Evolutionary conservation across 768 basidiomycete species (phyloP).

Genomic region (Boletus rubroflammeus): DNA sequence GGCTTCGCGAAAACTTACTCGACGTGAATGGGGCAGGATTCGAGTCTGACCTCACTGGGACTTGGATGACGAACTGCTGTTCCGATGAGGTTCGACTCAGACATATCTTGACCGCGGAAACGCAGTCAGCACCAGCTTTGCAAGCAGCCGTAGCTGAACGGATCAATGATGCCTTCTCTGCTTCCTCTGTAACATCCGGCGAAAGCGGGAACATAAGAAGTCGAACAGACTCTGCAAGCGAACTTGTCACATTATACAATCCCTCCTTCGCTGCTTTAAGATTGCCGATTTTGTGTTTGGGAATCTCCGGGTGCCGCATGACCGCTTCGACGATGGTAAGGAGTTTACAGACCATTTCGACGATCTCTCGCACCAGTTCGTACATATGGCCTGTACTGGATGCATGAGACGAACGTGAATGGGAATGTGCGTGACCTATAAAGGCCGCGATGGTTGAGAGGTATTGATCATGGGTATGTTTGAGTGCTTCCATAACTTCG

Average conservation of each 20-base stretch:
- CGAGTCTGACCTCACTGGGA: conserved; percentile 50
- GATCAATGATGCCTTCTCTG: conserved; percentile 73
- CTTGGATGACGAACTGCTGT: conserved; percentile 60
- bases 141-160: conserved; percentile 85
- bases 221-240: conserved; percentile 86
- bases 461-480: conserved; percentile 84
- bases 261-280: conserved; percentile 73
- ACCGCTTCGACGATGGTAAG: conserved; percentile 91
- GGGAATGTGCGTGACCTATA: conserved; percentile 94
- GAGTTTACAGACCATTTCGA: conserved; percentile 89
- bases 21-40: conserved; percentile 44
- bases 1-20: conserved; percentile 43
- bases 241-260: conserved; percentile 79
- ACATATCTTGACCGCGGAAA: conserved; percentile 80
- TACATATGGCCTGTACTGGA: conserved; percentile 92
- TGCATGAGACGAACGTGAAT: conserved; percentile 86
- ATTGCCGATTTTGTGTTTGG: conserved; percentile 55
- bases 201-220: conserved; percentile 56
- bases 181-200: conserved; percentile 63
- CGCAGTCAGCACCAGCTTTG: conserved; percentile 86
- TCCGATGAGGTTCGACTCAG: conserved; percentile 61
- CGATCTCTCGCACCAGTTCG: conserved; percentile 91
- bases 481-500: conserved; percentile 72
- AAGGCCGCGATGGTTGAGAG: conserved; percentile 95
- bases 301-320: conserved; percentile 69